phyloP scores from a whole-genome alignment of 495 filamentous ascomycete genomes.

The Penicillium bialowiezense region DNA sequence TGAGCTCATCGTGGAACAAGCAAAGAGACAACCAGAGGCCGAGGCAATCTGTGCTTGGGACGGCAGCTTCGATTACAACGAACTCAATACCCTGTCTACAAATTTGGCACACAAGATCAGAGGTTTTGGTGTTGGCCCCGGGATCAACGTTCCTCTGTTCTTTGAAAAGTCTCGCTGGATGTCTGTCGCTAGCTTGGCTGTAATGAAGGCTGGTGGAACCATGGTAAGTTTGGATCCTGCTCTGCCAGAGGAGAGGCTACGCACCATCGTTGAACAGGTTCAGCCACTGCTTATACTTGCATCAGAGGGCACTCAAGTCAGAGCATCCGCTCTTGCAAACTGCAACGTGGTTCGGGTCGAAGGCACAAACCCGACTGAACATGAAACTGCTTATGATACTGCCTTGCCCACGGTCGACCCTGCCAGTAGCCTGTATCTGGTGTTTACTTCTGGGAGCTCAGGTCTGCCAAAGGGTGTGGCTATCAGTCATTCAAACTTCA shows the following conservation, averaged over 20 bases:
- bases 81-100: neutral
- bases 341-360: too few relatives aligned
- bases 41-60: too few relatives aligned
- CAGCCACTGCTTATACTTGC: too few relatives aligned
- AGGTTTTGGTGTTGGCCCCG: neutral
- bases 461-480: constrained; percentile 5
- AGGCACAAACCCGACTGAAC: too few relatives aligned
- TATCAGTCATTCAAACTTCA: neutral
- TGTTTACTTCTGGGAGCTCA: constrained; percentile 11
- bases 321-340: too few relatives aligned
- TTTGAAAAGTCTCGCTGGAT: neutral
- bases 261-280: neutral
- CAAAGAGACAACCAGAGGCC: too few relatives aligned
- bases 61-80: neutral
- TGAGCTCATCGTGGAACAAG: too few relatives aligned
- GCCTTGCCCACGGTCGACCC: too few relatives aligned
- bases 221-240: neutral
- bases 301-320: too few relatives aligned
- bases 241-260: neutral
- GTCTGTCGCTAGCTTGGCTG: neutral
- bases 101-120: neutral
- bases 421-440: neutral
- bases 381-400: too few relatives aligned
- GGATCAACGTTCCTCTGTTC: neutral
- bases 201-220: neutral